phyloP scores from a whole-genome alignment of 2,329 filamentous ascomycete genomes.

The Calonectria montana region DNA sequence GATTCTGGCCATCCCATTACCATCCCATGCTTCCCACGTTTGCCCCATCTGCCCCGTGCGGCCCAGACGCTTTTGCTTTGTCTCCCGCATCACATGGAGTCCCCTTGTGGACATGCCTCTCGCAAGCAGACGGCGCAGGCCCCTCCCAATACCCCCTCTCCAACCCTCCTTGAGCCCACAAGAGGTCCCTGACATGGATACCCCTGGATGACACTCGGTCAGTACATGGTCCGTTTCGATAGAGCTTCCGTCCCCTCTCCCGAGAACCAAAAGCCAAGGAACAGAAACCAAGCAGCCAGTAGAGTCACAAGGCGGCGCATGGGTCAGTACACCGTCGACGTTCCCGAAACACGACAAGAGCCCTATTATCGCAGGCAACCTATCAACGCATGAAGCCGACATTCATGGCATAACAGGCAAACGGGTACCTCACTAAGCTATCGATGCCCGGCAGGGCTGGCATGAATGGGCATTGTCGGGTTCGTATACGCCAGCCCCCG shows the following conservation, averaged over 20 bases:
- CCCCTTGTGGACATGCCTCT: background rate
- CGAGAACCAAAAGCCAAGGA: background rate
- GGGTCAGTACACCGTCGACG: background rate
- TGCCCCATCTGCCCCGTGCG: slow-evolving; percentile 9
- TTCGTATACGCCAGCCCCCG: slow-evolving; percentile 15
- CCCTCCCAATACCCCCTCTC: slow-evolving; percentile 7
- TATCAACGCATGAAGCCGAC: slow-evolving; percentile 2
- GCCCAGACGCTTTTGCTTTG: slow-evolving; percentile 2
- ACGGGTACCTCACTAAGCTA: background rate
- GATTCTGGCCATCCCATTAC: slow-evolving; percentile 6
- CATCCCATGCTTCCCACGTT: slow-evolving; percentile 14
- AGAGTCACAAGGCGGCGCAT: background rate
- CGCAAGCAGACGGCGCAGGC: background rate
- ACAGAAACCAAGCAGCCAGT: slow-evolving; percentile 3
- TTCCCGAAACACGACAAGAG: slow-evolving; percentile 15
- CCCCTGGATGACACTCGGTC: slow-evolving; percentile 22
- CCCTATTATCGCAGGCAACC: background rate
- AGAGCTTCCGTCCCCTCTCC: slow-evolving; percentile 8
- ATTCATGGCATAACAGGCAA: slow-evolving; percentile 5
- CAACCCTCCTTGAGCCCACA: background rate
- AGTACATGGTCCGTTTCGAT: slow-evolving; percentile 21
- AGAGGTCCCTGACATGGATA: slow-evolving; percentile 17
- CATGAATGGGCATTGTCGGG: slow-evolving; percentile 4
- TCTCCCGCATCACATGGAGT: slow-evolving; percentile 6
- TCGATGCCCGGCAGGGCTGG: slow-evolving; percentile 2